Evolutionary conservation across 225 moss, liverwort and hornwort genomes (phyloP).

Genomic region (Lunularia cruciata): DNA sequence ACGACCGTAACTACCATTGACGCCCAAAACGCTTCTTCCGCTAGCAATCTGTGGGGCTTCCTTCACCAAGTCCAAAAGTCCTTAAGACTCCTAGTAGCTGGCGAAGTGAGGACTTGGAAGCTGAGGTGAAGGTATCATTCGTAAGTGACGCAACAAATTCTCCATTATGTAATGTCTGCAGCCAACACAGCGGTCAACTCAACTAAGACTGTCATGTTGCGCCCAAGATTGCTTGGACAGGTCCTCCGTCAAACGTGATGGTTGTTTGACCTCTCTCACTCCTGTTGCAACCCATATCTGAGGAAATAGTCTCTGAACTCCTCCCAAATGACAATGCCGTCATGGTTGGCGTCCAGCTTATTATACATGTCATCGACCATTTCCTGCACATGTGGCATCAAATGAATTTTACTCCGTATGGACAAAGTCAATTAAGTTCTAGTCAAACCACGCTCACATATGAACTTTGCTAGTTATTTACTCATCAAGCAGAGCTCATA

Average conservation of each 20-base stretch:
- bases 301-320: conserved; percentile 70
- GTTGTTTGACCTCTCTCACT: background rate
- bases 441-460: too few species aligned
- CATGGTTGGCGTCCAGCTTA: conserved; percentile 70
- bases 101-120: too few species aligned
- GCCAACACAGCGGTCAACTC: background rate
- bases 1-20: too few species aligned
- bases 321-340: conserved; percentile 70
- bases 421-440: too few species aligned
- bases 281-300: conserved; percentile 57
- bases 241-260: background rate
- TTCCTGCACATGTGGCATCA: conserved; percentile 46
- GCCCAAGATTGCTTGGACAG: background rate
- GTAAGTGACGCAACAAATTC: background rate
- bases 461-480: too few species aligned
- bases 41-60: too few species aligned
- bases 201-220: background rate
- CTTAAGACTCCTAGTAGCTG: too few species aligned
- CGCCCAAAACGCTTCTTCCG: too few species aligned
- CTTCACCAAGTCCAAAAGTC: too few species aligned
- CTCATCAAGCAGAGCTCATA: too few species aligned
- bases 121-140: too few species aligned
- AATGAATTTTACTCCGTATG: too few species aligned
- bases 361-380: conserved; percentile 71
- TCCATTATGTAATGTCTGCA: background rate